A percentile compares a stretch with the other conserved stretches of the same genome.
Evolutionary conservation across 2,329 filamentous ascomycete genomes (phyloP).

Genomic region (Leptographium lundbergii): DNA sequence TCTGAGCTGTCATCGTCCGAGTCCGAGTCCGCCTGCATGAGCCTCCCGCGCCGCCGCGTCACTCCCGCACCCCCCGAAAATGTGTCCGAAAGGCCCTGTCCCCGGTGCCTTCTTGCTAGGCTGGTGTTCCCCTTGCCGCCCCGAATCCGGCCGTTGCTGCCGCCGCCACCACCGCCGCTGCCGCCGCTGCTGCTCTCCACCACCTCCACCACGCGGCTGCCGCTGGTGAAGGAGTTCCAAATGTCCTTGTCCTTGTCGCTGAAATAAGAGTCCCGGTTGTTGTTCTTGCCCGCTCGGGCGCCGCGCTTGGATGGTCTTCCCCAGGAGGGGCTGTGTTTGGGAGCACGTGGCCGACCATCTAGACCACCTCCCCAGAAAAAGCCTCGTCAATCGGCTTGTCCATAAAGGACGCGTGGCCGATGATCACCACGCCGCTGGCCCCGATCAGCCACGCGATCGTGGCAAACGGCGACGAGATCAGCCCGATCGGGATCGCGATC

Average conservation of each 20-base stretch:
- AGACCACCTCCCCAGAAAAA: constrained; percentile 99
- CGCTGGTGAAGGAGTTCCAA: not conserved
- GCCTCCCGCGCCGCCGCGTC: constrained; percentile 22
- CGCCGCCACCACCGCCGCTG: constrained; percentile 41
- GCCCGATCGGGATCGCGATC: constrained; percentile 69
- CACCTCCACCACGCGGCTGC: constrained; percentile 49
- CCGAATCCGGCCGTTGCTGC: constrained; percentile 19
- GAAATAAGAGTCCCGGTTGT: not conserved
- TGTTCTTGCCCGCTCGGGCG: constrained; percentile 21
- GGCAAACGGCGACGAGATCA: constrained; percentile 72
- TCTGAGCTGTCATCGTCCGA: not conserved
- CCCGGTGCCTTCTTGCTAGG: not conserved
- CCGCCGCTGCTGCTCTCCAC: constrained; percentile 44
- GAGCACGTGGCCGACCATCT: constrained; percentile 99
- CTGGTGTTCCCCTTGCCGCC: constrained; percentile 23
- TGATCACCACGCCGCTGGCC: constrained; percentile 82
- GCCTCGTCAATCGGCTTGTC: constrained; percentile 99
- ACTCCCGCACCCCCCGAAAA: not conserved
- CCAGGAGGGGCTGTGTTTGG: constrained; percentile 84
- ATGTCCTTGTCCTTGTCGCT: not conserved
- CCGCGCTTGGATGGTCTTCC: constrained; percentile 97
- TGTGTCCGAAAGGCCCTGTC: constrained; percentile 2
- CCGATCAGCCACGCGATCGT: constrained; percentile 93
- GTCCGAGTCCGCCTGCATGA: constrained; percentile 20
- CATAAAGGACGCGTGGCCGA: constrained; percentile 91